These are phyloP conservation scores for Asclepias syriaca DNA, from an alignment of 257 asterid genomes.

Conservation along the genomic window DNA sequence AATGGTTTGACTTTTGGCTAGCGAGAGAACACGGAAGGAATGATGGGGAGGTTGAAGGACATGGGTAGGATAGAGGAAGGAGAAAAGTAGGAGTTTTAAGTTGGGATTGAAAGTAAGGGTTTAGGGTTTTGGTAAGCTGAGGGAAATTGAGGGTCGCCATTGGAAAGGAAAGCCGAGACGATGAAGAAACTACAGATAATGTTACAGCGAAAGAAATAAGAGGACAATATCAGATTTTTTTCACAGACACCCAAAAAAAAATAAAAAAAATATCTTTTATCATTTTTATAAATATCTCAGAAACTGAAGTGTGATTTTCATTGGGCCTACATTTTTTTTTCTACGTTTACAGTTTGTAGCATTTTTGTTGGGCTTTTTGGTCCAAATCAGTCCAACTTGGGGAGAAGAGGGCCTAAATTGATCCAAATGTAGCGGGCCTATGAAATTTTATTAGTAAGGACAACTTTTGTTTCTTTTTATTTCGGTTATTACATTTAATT, in stretches of 20 bases:
- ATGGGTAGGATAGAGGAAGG: constrained; percentile 31
- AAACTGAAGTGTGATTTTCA: background rate
- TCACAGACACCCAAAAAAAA: background rate
- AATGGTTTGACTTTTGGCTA: constrained; percentile 16
- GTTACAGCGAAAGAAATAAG: background rate
- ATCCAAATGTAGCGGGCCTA: background rate
- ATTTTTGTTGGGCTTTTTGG: background rate
- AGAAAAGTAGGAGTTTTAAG: constrained; percentile 22
- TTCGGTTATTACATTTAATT: too few relatives aligned
- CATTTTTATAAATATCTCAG: background rate
- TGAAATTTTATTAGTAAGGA: too few relatives aligned
- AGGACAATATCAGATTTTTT: background rate
- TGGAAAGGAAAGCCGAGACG: constrained; percentile 5
- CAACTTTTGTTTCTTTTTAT: too few relatives aligned
- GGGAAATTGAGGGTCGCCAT: constrained; percentile 62
- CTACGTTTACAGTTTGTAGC: background rate
- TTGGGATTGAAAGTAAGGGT: constrained; percentile 25
- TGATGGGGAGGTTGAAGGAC: constrained; percentile 34
- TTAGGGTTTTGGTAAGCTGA: constrained; percentile 47
- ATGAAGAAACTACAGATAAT: constrained; percentile 28
- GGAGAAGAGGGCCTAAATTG: background rate
- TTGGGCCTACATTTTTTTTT: background rate
- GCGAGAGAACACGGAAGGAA: constrained; percentile 38
- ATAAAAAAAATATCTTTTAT: background rate
- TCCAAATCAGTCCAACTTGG: background rate